Percentiles rank a stretch among this genome's conserved stretches.
These are phyloP conservation scores for Pichia occidentalis DNA, from an alignment of 805 yeast species.

Conservation along the genomic window DNA sequence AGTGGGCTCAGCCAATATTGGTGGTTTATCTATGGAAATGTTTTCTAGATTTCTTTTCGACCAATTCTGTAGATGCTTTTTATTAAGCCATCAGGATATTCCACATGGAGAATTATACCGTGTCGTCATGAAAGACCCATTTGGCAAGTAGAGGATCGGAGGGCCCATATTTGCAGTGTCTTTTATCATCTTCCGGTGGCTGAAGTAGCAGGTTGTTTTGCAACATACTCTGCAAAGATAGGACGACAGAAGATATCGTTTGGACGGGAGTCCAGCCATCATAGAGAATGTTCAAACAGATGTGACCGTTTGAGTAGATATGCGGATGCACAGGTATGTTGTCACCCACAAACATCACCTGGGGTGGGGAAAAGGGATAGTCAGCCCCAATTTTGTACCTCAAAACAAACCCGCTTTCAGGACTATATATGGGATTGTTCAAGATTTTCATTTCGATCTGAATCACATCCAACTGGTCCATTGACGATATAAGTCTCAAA, in stretches of 20 bases:
- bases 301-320: slow-evolving; percentile 69
- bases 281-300: slow-evolving; percentile 63
- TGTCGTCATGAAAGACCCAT: slow-evolving; percentile 60
- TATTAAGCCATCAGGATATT: too few relatives aligned
- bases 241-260: slow-evolving; percentile 38
- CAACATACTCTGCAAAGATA: slow-evolving; percentile 63
- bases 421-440: slow-evolving; percentile 5
- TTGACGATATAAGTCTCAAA: slow-evolving; percentile 1
- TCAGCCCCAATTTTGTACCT: slow-evolving; percentile 4
- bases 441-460: slow-evolving; percentile 6
- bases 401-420: slow-evolving; percentile 1
- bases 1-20: too few relatives aligned
- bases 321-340: slow-evolving; percentile 68
- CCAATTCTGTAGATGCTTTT: too few relatives aligned
- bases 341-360: slow-evolving; percentile 9
- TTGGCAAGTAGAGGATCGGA: slow-evolving; percentile 43
- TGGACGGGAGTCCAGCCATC: slow-evolving; percentile 65
- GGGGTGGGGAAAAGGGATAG: slow-evolving; percentile 14
- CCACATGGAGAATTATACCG: slow-evolving; percentile 19
- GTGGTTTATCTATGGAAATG: too few relatives aligned
- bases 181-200: slow-evolving; percentile 53
- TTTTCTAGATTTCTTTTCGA: too few relatives aligned
- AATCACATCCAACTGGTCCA: background rate
- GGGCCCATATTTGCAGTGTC: slow-evolving; percentile 49
- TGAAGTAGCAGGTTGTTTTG: slow-evolving; percentile 39